A percentile compares a stretch with the other conserved stretches of the same genome.
These are phyloP conservation scores for Hemisphaericaspora nanyangensis DNA, from an alignment of 805 yeast species.

Conservation along the genomic window DNA sequence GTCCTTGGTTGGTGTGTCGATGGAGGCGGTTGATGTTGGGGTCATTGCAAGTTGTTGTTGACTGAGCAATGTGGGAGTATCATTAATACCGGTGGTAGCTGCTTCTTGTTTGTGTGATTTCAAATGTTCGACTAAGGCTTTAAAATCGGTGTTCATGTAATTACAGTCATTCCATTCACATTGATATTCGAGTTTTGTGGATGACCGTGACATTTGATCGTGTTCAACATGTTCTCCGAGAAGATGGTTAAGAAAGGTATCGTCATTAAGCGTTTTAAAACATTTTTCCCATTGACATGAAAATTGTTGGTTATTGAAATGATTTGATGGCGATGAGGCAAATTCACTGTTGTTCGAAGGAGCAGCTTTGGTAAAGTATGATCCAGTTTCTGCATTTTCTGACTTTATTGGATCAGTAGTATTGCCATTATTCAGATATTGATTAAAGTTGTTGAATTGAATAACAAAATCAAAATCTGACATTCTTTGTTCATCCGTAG, in stretches of 20 bases:
- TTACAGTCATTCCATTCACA: constrained; percentile 82
- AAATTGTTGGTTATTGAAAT: constrained; percentile 2
- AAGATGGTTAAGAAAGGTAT: constrained; percentile 29
- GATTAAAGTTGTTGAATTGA: constrained; percentile 30
- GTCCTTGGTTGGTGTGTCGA: constrained; percentile 5
- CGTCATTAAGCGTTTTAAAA: constrained; percentile 33
- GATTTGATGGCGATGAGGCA: background rate
- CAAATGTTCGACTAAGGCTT: constrained; percentile 55
- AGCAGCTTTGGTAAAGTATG: background rate
- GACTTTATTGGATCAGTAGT: too few relatives aligned
- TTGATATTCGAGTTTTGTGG: constrained; percentile 18
- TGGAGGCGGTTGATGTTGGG: constrained; percentile 8
- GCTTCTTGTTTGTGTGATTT: constrained; percentile 22
- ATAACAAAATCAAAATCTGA: constrained; percentile 37
- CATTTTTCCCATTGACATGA: constrained; percentile 73
- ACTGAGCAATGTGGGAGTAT: background rate
- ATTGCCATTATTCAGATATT: constrained; percentile 1
- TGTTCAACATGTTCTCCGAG: constrained; percentile 47
- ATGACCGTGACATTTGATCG: constrained; percentile 2
- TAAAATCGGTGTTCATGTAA: constrained; percentile 49
- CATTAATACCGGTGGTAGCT: background rate
- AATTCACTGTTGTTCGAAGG: background rate
- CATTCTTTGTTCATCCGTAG: constrained; percentile 13
- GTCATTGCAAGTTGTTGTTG: constrained; percentile 7
- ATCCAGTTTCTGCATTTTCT: background rate